Base-by-base conservation (phyloP, 345 rosid genomes). In the Pseudoturritis turrita region DNA sequence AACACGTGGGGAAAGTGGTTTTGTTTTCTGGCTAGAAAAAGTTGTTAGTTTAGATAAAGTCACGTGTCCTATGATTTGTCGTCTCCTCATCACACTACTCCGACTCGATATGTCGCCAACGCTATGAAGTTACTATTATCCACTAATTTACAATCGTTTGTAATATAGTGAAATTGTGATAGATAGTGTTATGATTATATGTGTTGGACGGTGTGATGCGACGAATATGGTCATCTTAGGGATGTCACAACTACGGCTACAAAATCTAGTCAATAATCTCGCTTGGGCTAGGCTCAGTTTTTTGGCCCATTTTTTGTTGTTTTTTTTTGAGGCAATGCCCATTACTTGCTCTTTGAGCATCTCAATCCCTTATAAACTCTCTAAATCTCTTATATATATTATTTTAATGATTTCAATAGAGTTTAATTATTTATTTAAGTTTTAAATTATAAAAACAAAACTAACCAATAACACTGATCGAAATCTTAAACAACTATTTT, bases 21-120 rank as follows among this genome's bases (percentile, higher is more conserved):
- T 63, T 17, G 25, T 14, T 17, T 13, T 17, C 22, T 39, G 15
- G 29, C 21, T 39, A 4, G 36, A n/a, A 1, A 44, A 62, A 44
- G 52, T 62, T 15, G 52, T 62, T 44, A 15, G 73, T 50, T 29
- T 31, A 59, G 62, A 23, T 23, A 41, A 59, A 25, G 78, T 51
- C 78, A 67, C 73, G 68, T 75, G 78, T 51, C 78, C 50, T 12
- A 60, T 13, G 13, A 13, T 29, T 59, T 75, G 68, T 75, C 78
- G 62, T 75, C 12, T 60, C 45, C 28, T 47, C 53, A 39, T 28
- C 66, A 58, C 72, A 65, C 66, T 57, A 65, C 62, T 49, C 41
- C 51, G 60, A 60, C 60, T 60, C 60, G 68, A 60, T 8, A 37
- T 41, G 37, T 52, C 62, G 45, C 68, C 76, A 72, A 72, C 52